Conservation (phyloP, 805 yeast genomes). For the Pichia manshurica region DNA sequence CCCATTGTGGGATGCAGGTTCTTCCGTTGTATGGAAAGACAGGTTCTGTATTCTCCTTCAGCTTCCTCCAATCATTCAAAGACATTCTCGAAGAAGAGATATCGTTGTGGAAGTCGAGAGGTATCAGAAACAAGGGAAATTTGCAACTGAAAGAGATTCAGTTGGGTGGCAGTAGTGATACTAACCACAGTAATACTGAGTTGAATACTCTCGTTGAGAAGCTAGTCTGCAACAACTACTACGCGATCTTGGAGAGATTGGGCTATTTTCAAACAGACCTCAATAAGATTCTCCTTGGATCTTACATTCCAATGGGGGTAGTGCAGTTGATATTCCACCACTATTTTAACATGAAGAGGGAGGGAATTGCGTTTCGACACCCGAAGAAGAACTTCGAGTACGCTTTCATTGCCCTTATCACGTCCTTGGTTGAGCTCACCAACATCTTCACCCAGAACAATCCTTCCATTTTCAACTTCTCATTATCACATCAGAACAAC, state of each 20-base stretch:
- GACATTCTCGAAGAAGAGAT: conserved; percentile 2
- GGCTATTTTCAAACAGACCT: conserved; percentile 12
- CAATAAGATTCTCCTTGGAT: conserved; percentile 10
- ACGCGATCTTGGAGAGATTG: conserved; percentile 16
- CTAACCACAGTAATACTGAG: background rate
- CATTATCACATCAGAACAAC: conserved; percentile 4
- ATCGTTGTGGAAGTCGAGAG: conserved; percentile 5
- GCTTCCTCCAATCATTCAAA: conserved; percentile 2
- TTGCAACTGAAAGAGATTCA: background rate
- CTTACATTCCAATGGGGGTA: conserved; percentile 14
- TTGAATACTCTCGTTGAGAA: conserved; percentile 2
- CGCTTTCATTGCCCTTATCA: conserved; percentile 11
- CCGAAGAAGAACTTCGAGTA: conserved; percentile 13
- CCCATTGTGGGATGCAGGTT: background rate
- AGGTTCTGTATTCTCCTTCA: background rate
- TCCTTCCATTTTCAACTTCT: background rate
- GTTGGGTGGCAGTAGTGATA: background rate
- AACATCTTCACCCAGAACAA: conserved; percentile 10
- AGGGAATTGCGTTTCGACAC: conserved; percentile 5
- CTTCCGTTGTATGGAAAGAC: background rate
- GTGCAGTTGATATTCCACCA: conserved; percentile 6
- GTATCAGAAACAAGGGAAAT: background rate
- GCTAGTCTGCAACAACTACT: conserved; percentile 8
- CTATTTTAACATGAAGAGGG: conserved; percentile 6
- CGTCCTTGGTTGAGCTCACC: conserved; percentile 11